Percentiles rank a stretch among this genome's conserved stretches.
Evolutionary conservation across 2,329 filamentous ascomycete genomes (phyloP).

Genomic region (Pseudodiploospora longispora): DNA sequence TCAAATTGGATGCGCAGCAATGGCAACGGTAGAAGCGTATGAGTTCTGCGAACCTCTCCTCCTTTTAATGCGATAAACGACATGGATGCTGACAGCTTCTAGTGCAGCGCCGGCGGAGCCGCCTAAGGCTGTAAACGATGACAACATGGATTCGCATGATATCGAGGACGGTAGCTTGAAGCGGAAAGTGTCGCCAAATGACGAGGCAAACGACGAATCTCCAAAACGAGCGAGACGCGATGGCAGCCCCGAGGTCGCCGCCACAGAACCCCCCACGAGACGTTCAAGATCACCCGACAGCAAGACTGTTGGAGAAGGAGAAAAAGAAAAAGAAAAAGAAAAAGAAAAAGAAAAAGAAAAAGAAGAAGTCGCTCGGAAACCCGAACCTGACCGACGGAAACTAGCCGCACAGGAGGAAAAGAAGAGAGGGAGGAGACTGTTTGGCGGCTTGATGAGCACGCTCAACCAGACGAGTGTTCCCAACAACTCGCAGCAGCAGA

Average conservation of each 20-base stretch:
- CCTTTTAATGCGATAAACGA: too few species aligned
- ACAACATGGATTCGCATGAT: background rate
- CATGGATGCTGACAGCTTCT: background rate
- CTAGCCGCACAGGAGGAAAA: conserved; percentile 58
- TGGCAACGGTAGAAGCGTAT: too few species aligned
- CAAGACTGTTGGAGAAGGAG: background rate
- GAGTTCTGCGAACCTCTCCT: background rate
- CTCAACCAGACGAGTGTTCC: conserved; percentile 58
- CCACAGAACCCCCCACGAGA: background rate
- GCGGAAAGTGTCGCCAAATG: conserved; percentile 19
- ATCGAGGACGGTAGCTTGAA: conserved; percentile 16
- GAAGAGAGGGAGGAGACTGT: conserved; percentile 76
- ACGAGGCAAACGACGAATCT: conserved; percentile 11
- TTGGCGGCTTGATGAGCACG: conserved; percentile 72
- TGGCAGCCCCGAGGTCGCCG: conserved; percentile 8
- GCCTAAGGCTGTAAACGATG: background rate
- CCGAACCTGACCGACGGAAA: conserved; percentile 13
- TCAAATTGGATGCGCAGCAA: too few species aligned
- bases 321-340: conserved; percentile 5
- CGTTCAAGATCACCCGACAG: background rate
- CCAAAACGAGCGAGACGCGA: conserved; percentile 20
- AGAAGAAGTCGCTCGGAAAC: background rate
- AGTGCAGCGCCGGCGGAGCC: conserved; percentile 3
- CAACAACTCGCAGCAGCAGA: conserved; percentile 54
- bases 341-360: conserved; percentile 3